Evolutionary conservation across 179 eudicot species (phyloP), one percentile per base, ranked within the genome.

Genomic region (Actinidia arguta): DNA sequence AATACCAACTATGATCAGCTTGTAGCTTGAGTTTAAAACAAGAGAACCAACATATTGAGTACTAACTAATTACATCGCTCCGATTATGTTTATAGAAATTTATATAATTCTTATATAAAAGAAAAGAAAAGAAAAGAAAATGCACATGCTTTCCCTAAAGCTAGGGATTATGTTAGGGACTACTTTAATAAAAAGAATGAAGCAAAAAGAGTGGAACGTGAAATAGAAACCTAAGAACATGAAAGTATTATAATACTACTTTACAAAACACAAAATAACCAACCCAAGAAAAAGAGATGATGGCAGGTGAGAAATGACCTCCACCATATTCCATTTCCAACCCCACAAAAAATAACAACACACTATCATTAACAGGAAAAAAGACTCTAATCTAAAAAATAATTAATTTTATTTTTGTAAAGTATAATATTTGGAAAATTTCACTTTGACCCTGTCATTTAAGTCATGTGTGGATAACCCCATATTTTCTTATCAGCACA

Each of bases 161-260:
- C 50, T 55, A 76, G 67, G 67, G 47, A 56, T 39, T 56, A 36
- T 56, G 64, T 10, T 20, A 20, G 66, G 66, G 27, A 42, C 78
- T 20, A 71, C 27, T 22, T 36, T 31, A 44, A 4, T 56, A 58
- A 9, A 76, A 56, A 76, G 39, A n/a, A n/a, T 1, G 18, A 36
- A 16, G 63, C 24, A 75, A 74, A 51, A 74, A 17, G 59, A 16
- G 24, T 27, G 66, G 24, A 25, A 75, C 31, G 11, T 6, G 50
- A 76, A 55, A 76, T 56, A 55, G 64, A 76, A 76, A 56, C n/a
- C 17, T 51, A 31, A 20, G 51, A 76, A 76, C 79, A 76, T 76
- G 67, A 76, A 27, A 56, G 79, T 67, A 56, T 76, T 50, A 75
- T 75, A 75, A 56, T 55, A 64, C 79, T 5, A 56, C 50, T 56